phyloP scores from a whole-genome alignment of 2,329 filamentous ascomycete genomes.

The Xylaria sp. region DNA sequence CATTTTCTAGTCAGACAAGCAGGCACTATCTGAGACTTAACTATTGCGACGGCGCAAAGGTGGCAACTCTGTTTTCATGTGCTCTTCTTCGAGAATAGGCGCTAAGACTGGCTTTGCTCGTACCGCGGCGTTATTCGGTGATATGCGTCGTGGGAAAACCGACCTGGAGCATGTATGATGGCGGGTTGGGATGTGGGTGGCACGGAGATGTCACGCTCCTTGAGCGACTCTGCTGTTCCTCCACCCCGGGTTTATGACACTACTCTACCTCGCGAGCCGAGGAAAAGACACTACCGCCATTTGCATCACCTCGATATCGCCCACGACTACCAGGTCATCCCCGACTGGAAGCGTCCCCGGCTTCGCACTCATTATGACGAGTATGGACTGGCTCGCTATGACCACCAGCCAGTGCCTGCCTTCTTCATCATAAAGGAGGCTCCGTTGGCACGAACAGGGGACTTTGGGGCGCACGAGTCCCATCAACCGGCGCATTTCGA shows the following conservation, averaged over 20 bases:
- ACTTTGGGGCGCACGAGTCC: slow-evolving; percentile 32
- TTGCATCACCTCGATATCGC: slow-evolving; percentile 41
- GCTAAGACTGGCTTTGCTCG: slow-evolving; percentile 18
- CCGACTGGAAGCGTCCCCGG: slow-evolving; percentile 41
- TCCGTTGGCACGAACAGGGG: slow-evolving; percentile 28
- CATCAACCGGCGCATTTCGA: slow-evolving; percentile 38
- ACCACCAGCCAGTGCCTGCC: slow-evolving; percentile 32
- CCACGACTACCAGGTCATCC: slow-evolving; percentile 47
- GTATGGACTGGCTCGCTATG: slow-evolving; percentile 25
- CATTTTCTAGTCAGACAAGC: not conserved
- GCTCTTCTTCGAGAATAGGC: not conserved
- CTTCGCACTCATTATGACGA: slow-evolving; percentile 28
- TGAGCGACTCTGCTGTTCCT: slow-evolving; percentile 41
- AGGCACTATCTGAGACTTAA: not conserved
- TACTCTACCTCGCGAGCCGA: slow-evolving; percentile 42
- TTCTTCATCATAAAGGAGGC: slow-evolving; percentile 45
- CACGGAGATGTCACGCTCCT: slow-evolving; percentile 43
- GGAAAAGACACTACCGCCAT: slow-evolving; percentile 48
- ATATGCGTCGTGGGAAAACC: slow-evolving; percentile 23
- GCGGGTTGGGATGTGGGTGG: slow-evolving; percentile 43
- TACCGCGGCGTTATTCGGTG: slow-evolving; percentile 2
- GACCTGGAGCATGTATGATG: slow-evolving; percentile 44
- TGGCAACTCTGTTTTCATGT: not conserved
- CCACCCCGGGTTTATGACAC: slow-evolving; percentile 26
- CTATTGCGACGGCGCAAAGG: not conserved